Evolutionary conservation across 495 filamentous ascomycete genomes (phyloP).

Genomic region (Daldinia caldariorum): DNA sequence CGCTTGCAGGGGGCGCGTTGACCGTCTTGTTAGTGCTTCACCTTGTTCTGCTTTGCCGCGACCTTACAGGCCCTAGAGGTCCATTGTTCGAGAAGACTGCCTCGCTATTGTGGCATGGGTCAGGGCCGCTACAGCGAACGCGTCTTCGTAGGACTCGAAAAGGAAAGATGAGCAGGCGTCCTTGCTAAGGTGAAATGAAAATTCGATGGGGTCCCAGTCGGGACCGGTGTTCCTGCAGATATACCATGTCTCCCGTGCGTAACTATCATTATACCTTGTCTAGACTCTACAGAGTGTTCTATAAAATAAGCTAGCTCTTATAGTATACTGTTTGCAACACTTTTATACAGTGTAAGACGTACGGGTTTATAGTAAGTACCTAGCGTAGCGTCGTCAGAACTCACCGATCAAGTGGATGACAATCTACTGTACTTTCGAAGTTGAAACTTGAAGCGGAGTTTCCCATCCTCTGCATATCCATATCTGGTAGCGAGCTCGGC

Average conservation of each 20-base stretch:
- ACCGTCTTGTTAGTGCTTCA: constrained; percentile 7
- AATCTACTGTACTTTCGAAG: constrained; percentile 34
- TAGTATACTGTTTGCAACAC: constrained; percentile 22
- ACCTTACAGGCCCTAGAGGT: constrained; percentile 28
- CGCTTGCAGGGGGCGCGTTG: constrained; percentile 35
- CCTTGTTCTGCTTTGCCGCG: constrained; percentile 30
- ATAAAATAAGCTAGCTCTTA: constrained; percentile 11
- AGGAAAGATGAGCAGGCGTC: constrained; percentile 29
- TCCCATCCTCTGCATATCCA: constrained; percentile 29
- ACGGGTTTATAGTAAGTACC: neutral
- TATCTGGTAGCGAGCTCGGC: constrained; percentile 44
- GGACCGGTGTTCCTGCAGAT: constrained; percentile 43
- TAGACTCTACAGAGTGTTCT: constrained; percentile 14
- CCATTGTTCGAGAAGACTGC: constrained; percentile 41
- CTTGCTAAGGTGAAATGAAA: constrained; percentile 35
- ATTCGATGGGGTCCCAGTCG: constrained; percentile 31
- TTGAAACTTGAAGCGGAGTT: constrained; percentile 41
- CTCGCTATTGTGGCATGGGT: constrained; percentile 29
- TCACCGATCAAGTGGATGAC: constrained; percentile 44
- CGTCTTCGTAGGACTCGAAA: constrained; percentile 33
- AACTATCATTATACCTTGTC: constrained; percentile 33
- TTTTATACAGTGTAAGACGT: constrained; percentile 4
- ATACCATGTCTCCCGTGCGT: constrained; percentile 40
- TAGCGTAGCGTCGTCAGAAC: constrained; percentile 30
- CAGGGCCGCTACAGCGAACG: constrained; percentile 22